These are phyloP conservation scores for Adansonia grandidieri DNA, from an alignment of 441 rosid genomes.

Conservation along the genomic window DNA sequence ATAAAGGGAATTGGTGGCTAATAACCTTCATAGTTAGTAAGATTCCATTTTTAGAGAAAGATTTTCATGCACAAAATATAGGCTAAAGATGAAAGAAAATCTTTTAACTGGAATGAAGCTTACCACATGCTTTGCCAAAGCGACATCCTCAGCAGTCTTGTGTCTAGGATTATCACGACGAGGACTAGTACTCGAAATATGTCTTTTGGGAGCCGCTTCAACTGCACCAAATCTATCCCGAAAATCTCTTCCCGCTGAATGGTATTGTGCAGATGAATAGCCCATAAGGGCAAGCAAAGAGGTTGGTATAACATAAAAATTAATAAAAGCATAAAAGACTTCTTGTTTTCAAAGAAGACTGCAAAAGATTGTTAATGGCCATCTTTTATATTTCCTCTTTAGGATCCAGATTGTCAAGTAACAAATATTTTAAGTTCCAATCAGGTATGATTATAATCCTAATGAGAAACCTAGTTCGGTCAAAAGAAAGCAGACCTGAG, in stretches of 20 bases:
- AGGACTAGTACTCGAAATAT: slow-evolving; percentile 55
- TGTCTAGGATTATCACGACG: slow-evolving; percentile 65
- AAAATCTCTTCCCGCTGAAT: slow-evolving; percentile 72
- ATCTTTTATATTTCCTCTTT: not conserved
- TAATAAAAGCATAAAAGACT: not conserved
- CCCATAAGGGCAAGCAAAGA: slow-evolving; percentile 1
- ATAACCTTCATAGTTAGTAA: not conserved
- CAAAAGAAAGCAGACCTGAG: slow-evolving; percentile 48
- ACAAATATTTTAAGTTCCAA: slow-evolving; percentile 10
- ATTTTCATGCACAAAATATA: not conserved
- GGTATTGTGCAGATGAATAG: not conserved
- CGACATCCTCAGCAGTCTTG: slow-evolving; percentile 64
- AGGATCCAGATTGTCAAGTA: not conserved
- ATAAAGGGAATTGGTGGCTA: not conserved
- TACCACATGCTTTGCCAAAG: slow-evolving; percentile 60
- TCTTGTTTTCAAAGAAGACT: not conserved
- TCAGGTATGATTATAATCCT: not conserved
- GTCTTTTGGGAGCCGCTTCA: slow-evolving; percentile 78
- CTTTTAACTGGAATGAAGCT: slow-evolving; percentile 9
- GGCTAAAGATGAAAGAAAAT: not conserved
- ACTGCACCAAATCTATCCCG: slow-evolving; percentile 89
- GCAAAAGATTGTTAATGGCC: not conserved
- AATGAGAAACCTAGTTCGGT: slow-evolving; percentile 11
- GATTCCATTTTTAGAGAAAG: not conserved
- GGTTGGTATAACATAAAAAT: slow-evolving; percentile 4